These are phyloP conservation scores for Gardenia jasminoides DNA, from an alignment of 257 asterid genomes.

Conservation along the genomic window DNA sequence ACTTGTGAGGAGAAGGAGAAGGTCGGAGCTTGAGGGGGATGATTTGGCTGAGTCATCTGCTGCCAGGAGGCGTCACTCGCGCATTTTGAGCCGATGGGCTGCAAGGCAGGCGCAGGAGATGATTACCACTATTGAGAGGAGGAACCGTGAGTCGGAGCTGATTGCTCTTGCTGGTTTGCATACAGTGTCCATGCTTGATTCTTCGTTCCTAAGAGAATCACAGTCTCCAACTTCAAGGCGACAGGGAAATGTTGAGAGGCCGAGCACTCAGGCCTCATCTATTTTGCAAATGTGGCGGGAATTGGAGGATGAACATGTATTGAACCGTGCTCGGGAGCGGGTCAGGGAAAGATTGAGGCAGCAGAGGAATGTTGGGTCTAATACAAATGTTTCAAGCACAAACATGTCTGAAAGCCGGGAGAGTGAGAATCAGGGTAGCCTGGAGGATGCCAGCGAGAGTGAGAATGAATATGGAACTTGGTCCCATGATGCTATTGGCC, in stretches of 20 bases:
- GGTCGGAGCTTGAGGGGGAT: conserved; percentile 93
- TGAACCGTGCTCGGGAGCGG: conserved; percentile 65
- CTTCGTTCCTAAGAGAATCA: conserved; percentile 85
- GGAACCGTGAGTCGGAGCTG: conserved; percentile 82
- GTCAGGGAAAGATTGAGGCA: conserved; percentile 74
- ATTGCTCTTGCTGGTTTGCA: conserved; percentile 88
- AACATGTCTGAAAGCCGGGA: conserved; percentile 55
- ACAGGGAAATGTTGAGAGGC: conserved; percentile 81
- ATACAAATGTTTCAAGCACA: conserved; percentile 41
- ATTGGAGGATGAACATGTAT: conserved; percentile 78
- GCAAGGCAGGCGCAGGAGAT: conserved; percentile 88
- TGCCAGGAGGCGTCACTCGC: conserved; percentile 83
- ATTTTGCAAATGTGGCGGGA: conserved; percentile 95
- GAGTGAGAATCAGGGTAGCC: conserved; percentile 54
- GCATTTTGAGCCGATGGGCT: conserved; percentile 84
- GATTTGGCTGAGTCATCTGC: conserved; percentile 96
- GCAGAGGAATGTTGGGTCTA: conserved; percentile 58
- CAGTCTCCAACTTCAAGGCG: conserved; percentile 73
- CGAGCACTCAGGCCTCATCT: conserved; percentile 70
- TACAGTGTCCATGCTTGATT: conserved; percentile 81
- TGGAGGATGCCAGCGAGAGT: conserved; percentile 58
- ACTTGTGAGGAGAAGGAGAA: conserved; percentile 74
- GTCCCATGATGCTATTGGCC: conserved; percentile 50
- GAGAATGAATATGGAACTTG: conserved; percentile 61
- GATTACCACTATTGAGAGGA: conserved; percentile 86